phyloP scores from a whole-genome alignment of 345 rosid species.

The Gossypium raimondii region DNA sequence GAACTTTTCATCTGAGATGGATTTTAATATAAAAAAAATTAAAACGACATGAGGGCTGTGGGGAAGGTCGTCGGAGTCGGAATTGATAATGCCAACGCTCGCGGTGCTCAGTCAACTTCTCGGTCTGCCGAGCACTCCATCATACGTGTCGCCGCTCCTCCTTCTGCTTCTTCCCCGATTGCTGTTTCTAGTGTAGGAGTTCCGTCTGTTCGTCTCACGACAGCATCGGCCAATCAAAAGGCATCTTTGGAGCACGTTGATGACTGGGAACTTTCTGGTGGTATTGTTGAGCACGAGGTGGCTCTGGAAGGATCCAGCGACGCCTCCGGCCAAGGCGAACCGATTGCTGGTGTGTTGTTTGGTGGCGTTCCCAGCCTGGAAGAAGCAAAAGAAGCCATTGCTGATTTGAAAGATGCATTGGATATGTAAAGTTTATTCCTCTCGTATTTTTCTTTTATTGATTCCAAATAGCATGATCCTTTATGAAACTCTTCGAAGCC shows the following conservation, averaged over 20 bases:
- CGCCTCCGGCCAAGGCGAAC: slow-evolving; percentile 13
- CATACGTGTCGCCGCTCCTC: slow-evolving; percentile 5
- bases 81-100: not conserved
- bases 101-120: not conserved
- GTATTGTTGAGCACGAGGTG: slow-evolving; percentile 25
- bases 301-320: not conserved
- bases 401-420: slow-evolving; percentile 45
- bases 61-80: slow-evolving; percentile 13
- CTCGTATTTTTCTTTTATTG: not conserved
- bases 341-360: slow-evolving; percentile 44
- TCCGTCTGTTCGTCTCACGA: not conserved
- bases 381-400: slow-evolving; percentile 48
- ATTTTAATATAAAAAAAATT: too few relatives aligned
- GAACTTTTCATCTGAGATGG: too few relatives aligned
- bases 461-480: not conserved
- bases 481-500: not conserved
- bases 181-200: slow-evolving; percentile 14
- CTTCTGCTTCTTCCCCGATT: not conserved
- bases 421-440: slow-evolving; percentile 16
- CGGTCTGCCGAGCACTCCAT: slow-evolving; percentile 3
- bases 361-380: slow-evolving; percentile 38
- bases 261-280: slow-evolving; percentile 48
- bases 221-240: slow-evolving; percentile 18
- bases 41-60: not conserved
- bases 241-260: slow-evolving; percentile 36